Evolutionary conservation across 1,139 yeast species (phyloP), one percentile per base, ranked within the genome.

Genomic region (Diutina scorzettiae): DNA sequence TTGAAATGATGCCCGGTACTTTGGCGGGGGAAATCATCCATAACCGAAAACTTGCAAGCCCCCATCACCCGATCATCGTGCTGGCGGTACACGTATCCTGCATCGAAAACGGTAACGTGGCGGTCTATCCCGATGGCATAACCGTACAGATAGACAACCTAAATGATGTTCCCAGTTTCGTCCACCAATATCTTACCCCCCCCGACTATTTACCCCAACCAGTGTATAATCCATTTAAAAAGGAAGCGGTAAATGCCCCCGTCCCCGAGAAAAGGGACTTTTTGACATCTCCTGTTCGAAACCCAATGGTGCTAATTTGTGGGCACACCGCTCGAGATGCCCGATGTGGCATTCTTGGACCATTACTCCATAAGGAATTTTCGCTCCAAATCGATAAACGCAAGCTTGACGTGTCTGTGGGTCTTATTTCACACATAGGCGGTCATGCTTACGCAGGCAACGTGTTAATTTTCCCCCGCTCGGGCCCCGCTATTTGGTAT

Each of bases 371-470:
- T 34, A 51, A 61, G 4, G 87, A 81, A 54, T 74, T 81, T 44
- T 53, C 56, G 16, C 50, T 48, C 34, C 77, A 71, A 1, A 50
- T 76, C n/a, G 46, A 50, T 9, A 40, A 48, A 1, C 61, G 67
- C 39, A 51, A 56, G 9, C 43, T 56, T 14, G 47, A 46, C 2
- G 56, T 68, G 2, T 61, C 64, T n/a, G 67, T 78, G 17, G 84
- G 84, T 0, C 53, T 69, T 16, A 64, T 80, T 1, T 75, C 84
- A 9, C 93, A 82, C 54, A 63, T 82, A 37, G 89, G 91, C 0
- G 93, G 93, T 0, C 93, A 82, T 54, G 82, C 69, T 1, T 82
- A 76, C 55, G 91, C 93, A 2, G 93, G 91, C 0, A 82, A 82
- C 53, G 76, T 82, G 16, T 59, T 81, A 2, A 71, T 71, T 44